Base-by-base conservation (phyloP, 2,329 filamentous ascomycete genomes). In the Seiridium unicorne region DNA sequence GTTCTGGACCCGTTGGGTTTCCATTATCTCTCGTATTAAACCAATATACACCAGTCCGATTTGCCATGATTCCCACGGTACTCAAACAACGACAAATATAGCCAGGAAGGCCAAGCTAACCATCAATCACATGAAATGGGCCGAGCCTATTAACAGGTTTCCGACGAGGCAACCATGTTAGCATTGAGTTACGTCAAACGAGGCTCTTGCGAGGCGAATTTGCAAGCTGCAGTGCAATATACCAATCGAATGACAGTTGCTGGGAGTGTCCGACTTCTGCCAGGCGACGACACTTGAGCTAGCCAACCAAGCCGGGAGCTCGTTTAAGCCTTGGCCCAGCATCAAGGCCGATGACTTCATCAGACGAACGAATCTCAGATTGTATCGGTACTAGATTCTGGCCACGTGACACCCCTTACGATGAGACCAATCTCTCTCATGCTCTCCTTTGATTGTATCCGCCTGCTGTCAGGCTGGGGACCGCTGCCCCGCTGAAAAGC, bases 81-180 rank as follows among this genome's bases (percentile, higher is more conserved):
- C 18, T 26, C 18, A 26, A 26, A 26, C 18, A 26, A 26, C 18
- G 18, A 26, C 18, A 26, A 26, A 26, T 26, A 26, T 26, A 26
- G 18, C 18, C 18, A 26, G 18, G 18, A 26, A 26, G 18, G 18
- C 18, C 18, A 26, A 26, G 18, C 18, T 26, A 26, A 26, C 66
- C 18, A 64, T 58, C 4, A 76, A 69, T 10, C 72, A 69, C 61
- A 42, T 42, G 7, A 42, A 13, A 42, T 42, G 38, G 38, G 7
- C 38, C 38, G 13, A 42, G 7, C 38, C 38, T 13, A 42, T 13
- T 8, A 13, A 42, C 38, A 7, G 13, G 13, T 8, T 42, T 42
- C 38, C 38, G 13, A 13, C 38, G 7, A 42, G 38, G 38, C 38
- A 42, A 42, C 38, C 38, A 42, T 42, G 38, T 8, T 13, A 42